Percentiles rank a stretch among this genome's conserved stretches.
phyloP scores from a whole-genome alignment of 352 stramenopile species.

The Thalassiosira exigua region DNA sequence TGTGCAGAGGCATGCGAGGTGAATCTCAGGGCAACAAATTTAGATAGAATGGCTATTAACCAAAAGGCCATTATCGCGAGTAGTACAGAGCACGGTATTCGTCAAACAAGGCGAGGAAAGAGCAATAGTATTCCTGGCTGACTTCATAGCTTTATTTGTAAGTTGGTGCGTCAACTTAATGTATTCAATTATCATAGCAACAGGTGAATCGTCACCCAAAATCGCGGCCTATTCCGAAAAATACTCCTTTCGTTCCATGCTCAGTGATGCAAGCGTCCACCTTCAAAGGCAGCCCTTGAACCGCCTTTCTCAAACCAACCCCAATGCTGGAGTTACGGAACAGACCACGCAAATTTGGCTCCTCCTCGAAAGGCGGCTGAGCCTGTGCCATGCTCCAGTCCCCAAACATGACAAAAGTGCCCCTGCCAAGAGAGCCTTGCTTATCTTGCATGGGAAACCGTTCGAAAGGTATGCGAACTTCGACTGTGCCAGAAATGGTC shows the following conservation, averaged over 20 bases:
- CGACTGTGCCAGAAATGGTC: slow-evolving; percentile 66
- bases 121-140: too few species aligned
- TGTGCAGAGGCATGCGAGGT: too few species aligned
- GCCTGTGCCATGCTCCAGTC: slow-evolving; percentile 68
- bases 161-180: slow-evolving; percentile 3
- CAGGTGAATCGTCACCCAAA: neutral
- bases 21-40: too few species aligned
- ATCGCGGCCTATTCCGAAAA: slow-evolving; percentile 67
- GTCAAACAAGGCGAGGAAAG: too few species aligned
- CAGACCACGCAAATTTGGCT: too few species aligned
- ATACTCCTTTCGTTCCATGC: slow-evolving; percentile 66
- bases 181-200: too few species aligned
- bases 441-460: slow-evolving; percentile 26
- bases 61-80: too few species aligned
- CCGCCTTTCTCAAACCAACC: slow-evolving; percentile 69
- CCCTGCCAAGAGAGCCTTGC: slow-evolving; percentile 36
- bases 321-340: slow-evolving; percentile 69
- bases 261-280: slow-evolving; percentile 70
- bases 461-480: slow-evolving; percentile 73
- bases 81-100: too few species aligned
- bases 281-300: slow-evolving; percentile 80
- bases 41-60: too few species aligned
- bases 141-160: too few species aligned
- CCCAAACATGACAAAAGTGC: slow-evolving; percentile 71
- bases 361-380: slow-evolving; percentile 24